Base-by-base conservation (phyloP, 352 stramenopile genomes). In the Nothophytophthora sp. region DNA sequence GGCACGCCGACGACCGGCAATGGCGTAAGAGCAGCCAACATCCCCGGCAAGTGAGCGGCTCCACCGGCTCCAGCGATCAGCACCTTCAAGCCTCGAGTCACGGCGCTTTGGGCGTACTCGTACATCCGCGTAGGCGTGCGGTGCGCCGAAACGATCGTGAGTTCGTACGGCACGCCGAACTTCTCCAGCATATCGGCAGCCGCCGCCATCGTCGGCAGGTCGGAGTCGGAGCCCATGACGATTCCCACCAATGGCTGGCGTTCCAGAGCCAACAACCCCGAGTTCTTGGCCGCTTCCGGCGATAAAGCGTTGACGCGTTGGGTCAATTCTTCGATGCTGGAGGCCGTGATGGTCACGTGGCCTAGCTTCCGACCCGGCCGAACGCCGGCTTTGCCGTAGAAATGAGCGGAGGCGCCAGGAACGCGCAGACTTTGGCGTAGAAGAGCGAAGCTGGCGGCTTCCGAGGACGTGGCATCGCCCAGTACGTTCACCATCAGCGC, bases 81-180 rank as follows among this genome's bases (percentile, higher is more conserved):
- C 13, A 98, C 92, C 41, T 94, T 78, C 20, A 99, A 57, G 12
- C 97, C 97, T 22, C 96, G 82, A n/a, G 52, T 50, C 2, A 68
- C 81, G 3, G 96, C 97, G 19, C 45, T 82, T 70, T 93, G 86
- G 23, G 96, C 97, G 76, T 99, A 99, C 38, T 93, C 72, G 59
- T 98, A 96, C 76, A 99, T 96, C 49, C 97, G 95, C 5, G 89
- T 82, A 1, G 97, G 96, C 20, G 97, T 99, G 50, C 97, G 81
- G 71, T 99, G 97, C n/a, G 97, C 97, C 43, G 92, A 99, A 28
- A 99, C 96, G 63, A 99, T 98, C 43, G 92, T 98, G 16, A 99
- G 83, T 68, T 99, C 97, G 67, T 98, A 98, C 3, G 92, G 84
- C 28, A 99, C 83, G 15, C 74, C 59, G 54, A 99, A 99, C 50